phyloP scores from a whole-genome alignment of 805 yeast genomes.

The Wickerhamiella galacta region DNA sequence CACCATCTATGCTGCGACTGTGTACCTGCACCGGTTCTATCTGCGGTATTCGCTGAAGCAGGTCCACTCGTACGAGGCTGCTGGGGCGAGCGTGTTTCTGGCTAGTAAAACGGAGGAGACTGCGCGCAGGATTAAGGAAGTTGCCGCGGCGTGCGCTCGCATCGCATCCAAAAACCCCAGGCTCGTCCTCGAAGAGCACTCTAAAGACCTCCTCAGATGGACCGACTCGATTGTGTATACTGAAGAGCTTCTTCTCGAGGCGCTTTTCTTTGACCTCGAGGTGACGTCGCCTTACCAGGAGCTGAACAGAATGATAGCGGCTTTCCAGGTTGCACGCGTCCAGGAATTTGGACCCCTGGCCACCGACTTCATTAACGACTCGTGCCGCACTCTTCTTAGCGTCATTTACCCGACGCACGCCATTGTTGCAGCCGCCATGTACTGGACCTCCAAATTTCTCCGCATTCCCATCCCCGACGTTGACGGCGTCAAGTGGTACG shows the following conservation, averaged over 20 bases:
- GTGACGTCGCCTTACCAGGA: conserved; percentile 25
- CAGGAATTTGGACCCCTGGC: conserved; percentile 9
- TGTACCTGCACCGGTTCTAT: conserved; percentile 36
- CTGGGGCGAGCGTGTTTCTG: conserved; percentile 33
- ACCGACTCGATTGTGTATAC: conserved; percentile 29
- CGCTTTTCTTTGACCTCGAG: conserved; percentile 32
- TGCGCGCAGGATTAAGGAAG: conserved; percentile 30
- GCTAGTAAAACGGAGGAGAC: conserved; percentile 41
- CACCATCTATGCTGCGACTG: conserved; percentile 32
- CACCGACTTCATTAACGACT: conserved; percentile 22
- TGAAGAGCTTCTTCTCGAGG: conserved; percentile 31
- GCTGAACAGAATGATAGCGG: conserved; percentile 5
- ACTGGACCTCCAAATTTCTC: conserved; percentile 19
- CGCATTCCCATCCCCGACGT: conserved; percentile 3
- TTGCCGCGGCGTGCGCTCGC: conserved; percentile 33
- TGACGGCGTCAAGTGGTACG: conserved; percentile 12
- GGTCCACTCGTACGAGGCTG: conserved; percentile 34
- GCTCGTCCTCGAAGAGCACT: conserved; percentile 28
- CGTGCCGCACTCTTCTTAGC: conserved; percentile 23
- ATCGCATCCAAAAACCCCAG: conserved; percentile 29
- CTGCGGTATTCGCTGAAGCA: conserved; percentile 28
- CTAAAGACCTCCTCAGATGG: conserved; percentile 36
- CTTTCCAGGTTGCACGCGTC: neutral
- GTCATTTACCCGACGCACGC: conserved; percentile 18
- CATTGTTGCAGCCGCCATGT: conserved; percentile 25